Evolutionary conservation across 202 grass and related monocot genomes (phyloP).

Genomic region (Schoenoplectus triqueter): DNA sequence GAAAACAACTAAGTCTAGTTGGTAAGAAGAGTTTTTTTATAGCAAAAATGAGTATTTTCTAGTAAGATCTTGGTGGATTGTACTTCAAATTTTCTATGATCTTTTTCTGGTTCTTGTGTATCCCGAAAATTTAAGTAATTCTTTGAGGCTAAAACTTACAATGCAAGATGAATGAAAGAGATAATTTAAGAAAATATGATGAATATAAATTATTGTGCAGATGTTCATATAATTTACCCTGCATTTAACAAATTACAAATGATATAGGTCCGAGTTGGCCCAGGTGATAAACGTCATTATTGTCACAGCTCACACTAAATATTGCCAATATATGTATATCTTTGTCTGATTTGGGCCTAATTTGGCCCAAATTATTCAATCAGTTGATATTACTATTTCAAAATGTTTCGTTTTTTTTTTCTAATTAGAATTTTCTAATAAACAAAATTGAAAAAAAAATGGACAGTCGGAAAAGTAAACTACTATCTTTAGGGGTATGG

Average conservation of each 20-base stretch:
- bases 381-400: background rate
- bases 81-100: background rate
- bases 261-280: background rate
- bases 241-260: background rate
- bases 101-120: background rate
- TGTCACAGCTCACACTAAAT: background rate
- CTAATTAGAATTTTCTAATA: too few species aligned
- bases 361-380: background rate
- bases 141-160: too few species aligned
- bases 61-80: too few species aligned
- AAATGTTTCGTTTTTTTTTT: background rate
- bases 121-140: background rate
- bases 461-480: too few species aligned
- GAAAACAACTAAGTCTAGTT: too few species aligned
- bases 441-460: too few species aligned
- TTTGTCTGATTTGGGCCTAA: conserved; percentile 1
- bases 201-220: background rate
- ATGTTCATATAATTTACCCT: background rate
- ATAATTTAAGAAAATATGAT: too few species aligned
- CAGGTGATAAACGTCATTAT: background rate
- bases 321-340: background rate
- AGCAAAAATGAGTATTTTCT: too few species aligned
- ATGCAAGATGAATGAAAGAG: too few species aligned
- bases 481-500: too few species aligned
- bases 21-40: too few species aligned